Evolutionary conservation across 2,329 filamentous ascomycete genomes (phyloP).

Genomic region (Fonsecaea monophora): DNA sequence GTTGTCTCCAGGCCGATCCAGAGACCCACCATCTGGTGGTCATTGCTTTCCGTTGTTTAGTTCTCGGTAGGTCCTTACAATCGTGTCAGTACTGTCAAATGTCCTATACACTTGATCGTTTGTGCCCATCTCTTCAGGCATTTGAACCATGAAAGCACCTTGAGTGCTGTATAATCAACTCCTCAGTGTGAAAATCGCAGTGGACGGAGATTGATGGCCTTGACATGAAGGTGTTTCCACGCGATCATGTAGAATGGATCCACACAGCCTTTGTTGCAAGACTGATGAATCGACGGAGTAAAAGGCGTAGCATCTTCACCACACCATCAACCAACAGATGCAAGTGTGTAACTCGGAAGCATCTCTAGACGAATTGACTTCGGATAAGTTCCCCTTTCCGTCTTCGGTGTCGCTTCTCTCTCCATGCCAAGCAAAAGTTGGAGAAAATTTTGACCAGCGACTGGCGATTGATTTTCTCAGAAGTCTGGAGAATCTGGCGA

Average conservation of each 20-base stretch:
- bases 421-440: slow-evolving; percentile 20
- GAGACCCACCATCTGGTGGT: not conserved
- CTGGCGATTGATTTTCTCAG: not conserved
- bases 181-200: not conserved
- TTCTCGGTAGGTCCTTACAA: not conserved
- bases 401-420: not conserved
- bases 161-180: not conserved
- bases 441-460: slow-evolving; percentile 18
- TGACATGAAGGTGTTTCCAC: not conserved
- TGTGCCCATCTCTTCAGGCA: not conserved
- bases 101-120: not conserved
- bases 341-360: too few species aligned
- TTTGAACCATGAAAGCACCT: not conserved
- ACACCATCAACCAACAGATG: too few species aligned
- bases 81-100: not conserved
- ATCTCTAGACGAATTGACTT: too few species aligned
- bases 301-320: not conserved
- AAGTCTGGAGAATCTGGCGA: not conserved
- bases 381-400: not conserved
- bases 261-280: not conserved
- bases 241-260: not conserved
- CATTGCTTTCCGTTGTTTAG: not conserved
- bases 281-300: not conserved
- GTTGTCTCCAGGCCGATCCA: not conserved
- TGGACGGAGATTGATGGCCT: not conserved